Percentiles rank a stretch among this genome's conserved stretches.
Conservation (phyloP, 768 basidiomycete species). For the Serendipita sp. region DNA sequence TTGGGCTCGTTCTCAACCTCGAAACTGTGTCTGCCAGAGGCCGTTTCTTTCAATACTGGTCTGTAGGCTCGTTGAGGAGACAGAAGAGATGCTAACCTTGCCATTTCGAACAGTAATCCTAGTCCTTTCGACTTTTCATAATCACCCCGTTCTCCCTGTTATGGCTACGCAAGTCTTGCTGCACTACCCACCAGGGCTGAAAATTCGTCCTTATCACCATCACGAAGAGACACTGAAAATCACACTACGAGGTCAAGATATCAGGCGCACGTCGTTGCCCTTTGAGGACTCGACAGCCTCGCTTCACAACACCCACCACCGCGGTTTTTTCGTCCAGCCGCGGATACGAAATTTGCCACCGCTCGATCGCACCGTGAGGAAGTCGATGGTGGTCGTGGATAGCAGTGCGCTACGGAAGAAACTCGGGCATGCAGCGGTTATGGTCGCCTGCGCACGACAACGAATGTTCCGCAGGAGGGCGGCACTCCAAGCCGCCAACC, state of each 20-base stretch:
- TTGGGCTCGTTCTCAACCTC: no score
- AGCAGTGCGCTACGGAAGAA: neutral
- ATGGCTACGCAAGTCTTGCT: neutral
- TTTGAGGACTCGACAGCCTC: neutral
- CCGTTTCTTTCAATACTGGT: no score
- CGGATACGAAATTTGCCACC: neutral
- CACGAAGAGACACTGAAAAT: neutral
- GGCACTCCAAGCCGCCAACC: neutral
- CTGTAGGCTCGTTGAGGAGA: no score
- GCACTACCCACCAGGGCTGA: neutral
- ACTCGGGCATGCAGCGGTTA: constrained; percentile 1
- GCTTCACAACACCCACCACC: neutral
- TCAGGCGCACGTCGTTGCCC: neutral
- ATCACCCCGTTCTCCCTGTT: neutral
- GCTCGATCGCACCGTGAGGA: neutral
- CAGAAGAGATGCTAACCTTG: no score
- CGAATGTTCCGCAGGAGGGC: neutral
- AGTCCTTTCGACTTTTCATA: no score
- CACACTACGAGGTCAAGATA: neutral
- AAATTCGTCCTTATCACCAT: no score
- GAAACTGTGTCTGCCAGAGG: no score
- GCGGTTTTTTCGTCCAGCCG: neutral
- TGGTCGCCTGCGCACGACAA: neutral
- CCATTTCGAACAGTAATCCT: no score
- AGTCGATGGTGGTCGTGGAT: neutral